Conservation (phyloP, 2,329 filamentous ascomycete genomes). For the Aureobasidium sp. region DNA sequence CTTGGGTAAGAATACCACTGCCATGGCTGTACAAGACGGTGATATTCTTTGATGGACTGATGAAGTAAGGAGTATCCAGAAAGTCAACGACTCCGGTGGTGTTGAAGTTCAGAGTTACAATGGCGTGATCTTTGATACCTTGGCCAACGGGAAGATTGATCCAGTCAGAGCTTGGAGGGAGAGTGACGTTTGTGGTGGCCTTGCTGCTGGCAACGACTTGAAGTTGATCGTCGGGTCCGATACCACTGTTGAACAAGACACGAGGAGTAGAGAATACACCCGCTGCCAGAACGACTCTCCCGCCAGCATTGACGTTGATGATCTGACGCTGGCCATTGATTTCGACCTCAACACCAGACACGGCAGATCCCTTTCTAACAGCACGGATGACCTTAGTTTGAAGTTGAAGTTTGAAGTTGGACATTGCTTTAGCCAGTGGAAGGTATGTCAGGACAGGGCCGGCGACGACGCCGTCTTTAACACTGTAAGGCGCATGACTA, state of each 20-base stretch:
- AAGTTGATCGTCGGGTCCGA: conserved; percentile 23
- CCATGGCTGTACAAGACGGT: not conserved
- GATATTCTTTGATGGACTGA: not conserved
- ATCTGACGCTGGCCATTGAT: conserved; percentile 24
- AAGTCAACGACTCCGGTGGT: conserved; percentile 41
- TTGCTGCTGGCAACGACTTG: conserved; percentile 20
- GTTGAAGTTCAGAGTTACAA: conserved; percentile 10
- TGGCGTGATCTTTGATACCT: conserved; percentile 27
- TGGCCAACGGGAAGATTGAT: conserved; percentile 16
- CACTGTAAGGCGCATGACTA: conserved; percentile 44
- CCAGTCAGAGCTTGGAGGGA: conserved; percentile 28
- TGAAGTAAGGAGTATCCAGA: not conserved
- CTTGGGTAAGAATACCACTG: conserved; percentile 22
- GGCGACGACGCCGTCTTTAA: conserved; percentile 43
- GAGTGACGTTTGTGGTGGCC: not conserved
- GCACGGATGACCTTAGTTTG: conserved; percentile 40
- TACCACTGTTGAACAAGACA: conserved; percentile 35
- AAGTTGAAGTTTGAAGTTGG: conserved; percentile 41
- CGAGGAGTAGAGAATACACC: conserved; percentile 28
- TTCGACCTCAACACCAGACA: conserved; percentile 36
- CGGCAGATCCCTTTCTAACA: conserved; percentile 34
- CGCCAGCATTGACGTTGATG: conserved; percentile 26
- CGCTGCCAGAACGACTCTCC: conserved; percentile 33
- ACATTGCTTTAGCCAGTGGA: conserved; percentile 36
- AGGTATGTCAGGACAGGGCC: conserved; percentile 46